These are phyloP conservation scores for Thozetella sp. DNA, from an alignment of 495 filamentous ascomycete species.

Conservation along the genomic window DNA sequence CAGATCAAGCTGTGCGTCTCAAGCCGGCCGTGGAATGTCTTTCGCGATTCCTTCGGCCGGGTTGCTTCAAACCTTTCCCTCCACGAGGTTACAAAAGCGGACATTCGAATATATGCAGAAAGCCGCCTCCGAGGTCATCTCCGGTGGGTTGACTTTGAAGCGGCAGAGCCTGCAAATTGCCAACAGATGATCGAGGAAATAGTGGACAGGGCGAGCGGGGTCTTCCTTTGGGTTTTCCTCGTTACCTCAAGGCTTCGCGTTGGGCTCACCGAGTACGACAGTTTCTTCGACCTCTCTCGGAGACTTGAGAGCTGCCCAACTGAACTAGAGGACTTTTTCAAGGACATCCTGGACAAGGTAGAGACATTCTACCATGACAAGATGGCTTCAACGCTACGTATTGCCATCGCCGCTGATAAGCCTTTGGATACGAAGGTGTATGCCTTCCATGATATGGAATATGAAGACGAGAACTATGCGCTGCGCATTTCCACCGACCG, in stretches of 20 bases:
- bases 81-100: constrained; percentile 17
- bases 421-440: constrained; percentile 11
- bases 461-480: constrained; percentile 14
- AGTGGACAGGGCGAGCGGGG: constrained; percentile 26
- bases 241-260: constrained; percentile 27
- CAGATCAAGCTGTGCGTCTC: constrained; percentile 46
- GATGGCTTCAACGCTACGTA: constrained; percentile 9
- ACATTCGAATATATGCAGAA: constrained; percentile 26
- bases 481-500: neutral
- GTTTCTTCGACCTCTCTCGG: constrained; percentile 14
- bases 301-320: constrained; percentile 23
- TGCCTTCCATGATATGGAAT: constrained; percentile 12
- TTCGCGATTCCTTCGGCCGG: constrained; percentile 32
- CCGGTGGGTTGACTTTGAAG: constrained; percentile 25
- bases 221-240: constrained; percentile 45
- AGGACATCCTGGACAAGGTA: constrained; percentile 17
- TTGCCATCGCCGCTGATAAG: constrained; percentile 4
- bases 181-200: constrained; percentile 22
- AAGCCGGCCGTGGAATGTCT: constrained; percentile 44
- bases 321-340: constrained; percentile 25
- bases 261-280: constrained; percentile 30
- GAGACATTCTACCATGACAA: constrained; percentile 16
- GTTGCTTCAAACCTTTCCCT: constrained; percentile 6
- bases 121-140: constrained; percentile 12
- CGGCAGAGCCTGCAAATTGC: too few relatives aligned